phyloP scores from a whole-genome alignment of 2,329 filamentous ascomycete genomes.

The Acarospora socialis region DNA sequence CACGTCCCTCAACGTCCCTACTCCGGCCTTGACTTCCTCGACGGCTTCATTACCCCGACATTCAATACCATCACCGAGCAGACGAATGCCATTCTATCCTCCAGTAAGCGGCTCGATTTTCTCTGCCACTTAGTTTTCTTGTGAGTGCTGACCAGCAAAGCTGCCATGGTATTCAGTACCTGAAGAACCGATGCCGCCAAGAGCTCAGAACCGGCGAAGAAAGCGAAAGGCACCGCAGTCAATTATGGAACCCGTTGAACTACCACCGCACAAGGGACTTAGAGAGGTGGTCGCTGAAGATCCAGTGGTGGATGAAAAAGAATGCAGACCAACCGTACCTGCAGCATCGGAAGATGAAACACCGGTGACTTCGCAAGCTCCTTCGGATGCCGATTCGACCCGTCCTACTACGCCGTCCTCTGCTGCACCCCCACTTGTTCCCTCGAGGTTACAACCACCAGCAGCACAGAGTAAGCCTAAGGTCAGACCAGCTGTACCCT shows the following conservation, averaged over 20 bases:
- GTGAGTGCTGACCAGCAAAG: slow-evolving; percentile 19
- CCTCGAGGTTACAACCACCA: slow-evolving; percentile 21
- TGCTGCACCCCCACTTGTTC: slow-evolving; percentile 24
- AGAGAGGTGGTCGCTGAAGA: slow-evolving; percentile 24
- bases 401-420: slow-evolving; percentile 44
- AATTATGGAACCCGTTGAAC: slow-evolving; percentile 27
- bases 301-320: slow-evolving; percentile 14
- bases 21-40: slow-evolving; percentile 5
- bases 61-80: slow-evolving; percentile 15
- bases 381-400: slow-evolving; percentile 41
- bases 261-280: no score
- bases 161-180: slow-evolving; percentile 48
- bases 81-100: slow-evolving; percentile 34
- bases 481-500: slow-evolving; percentile 22
- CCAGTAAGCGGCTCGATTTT: slow-evolving; percentile 24
- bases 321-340: slow-evolving; percentile 25
- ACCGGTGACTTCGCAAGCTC: slow-evolving; percentile 42
- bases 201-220: slow-evolving; percentile 34
- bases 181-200: slow-evolving; percentile 39
- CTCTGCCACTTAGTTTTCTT: slow-evolving; percentile 2
- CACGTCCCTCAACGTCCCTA: slow-evolving; percentile 8
- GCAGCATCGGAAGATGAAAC: slow-evolving; percentile 37
- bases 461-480: slow-evolving; percentile 21
- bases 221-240: slow-evolving; percentile 23
- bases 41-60: no score